Evolutionary conservation across 345 rosid genomes (phyloP), one percentile per base, ranked within the genome.

Genomic region (Melastoma malabathricum): DNA sequence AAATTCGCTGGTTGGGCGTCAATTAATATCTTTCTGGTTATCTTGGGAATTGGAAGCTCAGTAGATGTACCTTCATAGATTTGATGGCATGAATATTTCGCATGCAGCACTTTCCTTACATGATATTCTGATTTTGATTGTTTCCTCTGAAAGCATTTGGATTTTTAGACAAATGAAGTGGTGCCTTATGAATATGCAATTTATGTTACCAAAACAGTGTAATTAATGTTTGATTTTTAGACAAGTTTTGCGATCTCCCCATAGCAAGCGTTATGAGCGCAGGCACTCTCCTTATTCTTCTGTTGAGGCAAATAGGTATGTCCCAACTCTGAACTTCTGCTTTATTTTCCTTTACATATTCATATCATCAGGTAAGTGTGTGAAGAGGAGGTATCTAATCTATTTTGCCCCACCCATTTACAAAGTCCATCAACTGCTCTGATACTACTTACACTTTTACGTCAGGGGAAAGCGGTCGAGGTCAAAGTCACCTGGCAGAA

Each of bases 241-340:
- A 92, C 83, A 83, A 71, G 83, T 79, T 75, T 80, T 81, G 78
- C 75, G 90, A 84, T 92, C 98, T 75, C 98, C 97, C 68, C 87
- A 81, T 87, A 84, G 95, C 90, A 92, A 80, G 95, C 86, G 79
- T 80, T 88, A 94, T 81, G 85, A 85, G 76, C 85, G 79, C 92
- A 88, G 92, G 81, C 83, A 85, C 65, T 83, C 82, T 75, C 90
- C 84, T 80, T 80, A 84, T 76, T 78, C 95, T 78, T 85, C 99
- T 85, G 80, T 76, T 81, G 94, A 81, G 67, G 69, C 51, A n/a
- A 59, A 72, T 64, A 88, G 96, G 99, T 88, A 81, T 64, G 70
- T 51, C 60, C 16, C 73, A 65, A 41, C 60, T 51, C 18, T 61
- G 55, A 57, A 55, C 16, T 56, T 71, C 56, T 73, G 66, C 64